Percentiles rank a stretch among this genome's conserved stretches.
These are phyloP conservation scores for Starmerella asiatica DNA, from an alignment of 805 yeast genomes.

Conservation along the genomic window DNA sequence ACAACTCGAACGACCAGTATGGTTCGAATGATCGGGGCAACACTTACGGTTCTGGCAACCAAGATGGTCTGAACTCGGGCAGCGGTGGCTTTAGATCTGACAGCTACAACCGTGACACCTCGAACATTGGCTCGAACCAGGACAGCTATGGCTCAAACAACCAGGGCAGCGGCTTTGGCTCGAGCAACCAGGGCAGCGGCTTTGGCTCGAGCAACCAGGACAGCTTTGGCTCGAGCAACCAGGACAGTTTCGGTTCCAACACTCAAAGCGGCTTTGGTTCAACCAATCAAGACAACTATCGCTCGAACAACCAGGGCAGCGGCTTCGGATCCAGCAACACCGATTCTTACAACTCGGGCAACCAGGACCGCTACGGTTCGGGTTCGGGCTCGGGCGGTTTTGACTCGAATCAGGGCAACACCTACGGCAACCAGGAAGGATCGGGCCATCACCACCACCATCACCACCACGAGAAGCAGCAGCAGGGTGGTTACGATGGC, in stretches of 20 bases:
- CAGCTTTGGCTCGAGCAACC: too few relatives aligned
- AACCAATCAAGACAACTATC: too few relatives aligned
- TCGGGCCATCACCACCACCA: background rate
- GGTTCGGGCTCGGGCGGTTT: slow-evolving; percentile 1
- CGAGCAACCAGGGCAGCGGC: too few relatives aligned
- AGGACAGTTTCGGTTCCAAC: too few relatives aligned
- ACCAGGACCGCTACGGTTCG: background rate
- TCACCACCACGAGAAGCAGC: background rate
- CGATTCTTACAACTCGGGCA: too few relatives aligned
- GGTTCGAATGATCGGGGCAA: background rate
- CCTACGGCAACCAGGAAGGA: background rate
- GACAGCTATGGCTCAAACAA: too few relatives aligned
- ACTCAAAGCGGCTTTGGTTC: too few relatives aligned
- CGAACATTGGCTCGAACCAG: background rate
- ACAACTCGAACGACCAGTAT: background rate
- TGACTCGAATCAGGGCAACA: background rate
- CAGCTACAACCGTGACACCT: background rate
- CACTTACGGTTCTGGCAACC: slow-evolving; percentile 1
- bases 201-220: too few relatives aligned
- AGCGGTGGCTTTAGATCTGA: background rate
- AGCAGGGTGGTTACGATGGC: background rate
- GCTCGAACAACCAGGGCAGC: too few relatives aligned
- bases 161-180: too few relatives aligned
- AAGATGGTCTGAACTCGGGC: slow-evolving; percentile 1
- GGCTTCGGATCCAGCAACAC: too few relatives aligned